Conservation (phyloP, 2,329 filamentous ascomycete species). For the Fusarium neocosmosporiellum region DNA sequence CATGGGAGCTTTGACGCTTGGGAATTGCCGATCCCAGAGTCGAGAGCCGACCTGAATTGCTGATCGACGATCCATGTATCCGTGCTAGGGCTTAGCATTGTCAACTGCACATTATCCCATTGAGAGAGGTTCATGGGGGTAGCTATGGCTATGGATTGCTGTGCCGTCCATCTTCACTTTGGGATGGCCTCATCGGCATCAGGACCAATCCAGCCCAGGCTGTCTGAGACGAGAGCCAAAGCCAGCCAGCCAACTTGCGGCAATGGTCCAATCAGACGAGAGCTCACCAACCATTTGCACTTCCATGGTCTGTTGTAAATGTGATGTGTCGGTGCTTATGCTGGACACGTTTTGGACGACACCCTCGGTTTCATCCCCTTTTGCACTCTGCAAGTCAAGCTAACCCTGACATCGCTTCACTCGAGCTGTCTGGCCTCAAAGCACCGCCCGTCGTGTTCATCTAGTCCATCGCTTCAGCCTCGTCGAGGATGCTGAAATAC, state of each 20-base stretch:
- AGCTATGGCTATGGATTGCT: conserved; percentile 12
- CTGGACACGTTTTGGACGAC: conserved; percentile 19
- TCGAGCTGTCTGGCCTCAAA: conserved; percentile 5
- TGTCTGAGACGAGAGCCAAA: background rate
- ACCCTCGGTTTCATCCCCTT: background rate
- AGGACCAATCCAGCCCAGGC: conserved; percentile 25
- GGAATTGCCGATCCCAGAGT: conserved; percentile 24
- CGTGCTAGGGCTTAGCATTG: conserved; percentile 14
- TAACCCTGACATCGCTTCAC: conserved; percentile 12
- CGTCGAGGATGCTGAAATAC: conserved; percentile 10
- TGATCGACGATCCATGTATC: conserved; percentile 33
- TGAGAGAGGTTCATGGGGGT: background rate
- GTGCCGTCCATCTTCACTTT: background rate
- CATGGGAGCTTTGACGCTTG: conserved; percentile 27
- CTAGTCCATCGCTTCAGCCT: conserved; percentile 16
- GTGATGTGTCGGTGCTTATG: conserved; percentile 31
- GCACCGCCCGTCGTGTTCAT: background rate
- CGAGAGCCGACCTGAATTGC: conserved; percentile 22
- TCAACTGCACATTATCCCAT: conserved; percentile 26
- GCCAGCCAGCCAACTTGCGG: conserved; percentile 31
- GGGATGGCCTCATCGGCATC: conserved; percentile 31
- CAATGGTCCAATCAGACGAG: conserved; percentile 19
- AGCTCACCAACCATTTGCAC: conserved; percentile 2
- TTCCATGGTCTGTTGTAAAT: conserved; percentile 22
- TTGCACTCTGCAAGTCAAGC: background rate